These are phyloP conservation scores for Entophlyctis luteolus DNA, from an alignment of 192 early-diverging fungal species.

Conservation along the genomic window DNA sequence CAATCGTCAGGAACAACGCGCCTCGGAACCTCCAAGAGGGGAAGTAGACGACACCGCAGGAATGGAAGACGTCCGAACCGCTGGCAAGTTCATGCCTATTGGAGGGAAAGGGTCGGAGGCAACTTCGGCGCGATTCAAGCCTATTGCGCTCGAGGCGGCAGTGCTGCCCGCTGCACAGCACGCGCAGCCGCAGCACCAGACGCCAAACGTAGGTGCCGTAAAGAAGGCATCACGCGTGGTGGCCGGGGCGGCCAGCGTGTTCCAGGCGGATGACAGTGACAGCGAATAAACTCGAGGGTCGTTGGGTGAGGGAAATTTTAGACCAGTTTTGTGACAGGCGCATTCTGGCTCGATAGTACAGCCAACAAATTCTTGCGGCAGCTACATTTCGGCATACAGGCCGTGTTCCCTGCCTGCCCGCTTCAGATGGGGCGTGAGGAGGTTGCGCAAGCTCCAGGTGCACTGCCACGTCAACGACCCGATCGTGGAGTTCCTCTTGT, in stretches of 20 bases:
- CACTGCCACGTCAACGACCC: no score
- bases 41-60: background rate
- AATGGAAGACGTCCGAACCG: constrained; percentile 39
- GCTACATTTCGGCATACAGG: no score
- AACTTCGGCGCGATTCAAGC: constrained; percentile 5
- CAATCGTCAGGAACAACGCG: background rate
- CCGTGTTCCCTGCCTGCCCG: no score
- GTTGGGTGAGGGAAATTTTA: no score
- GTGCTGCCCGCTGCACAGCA: background rate
- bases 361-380: no score
- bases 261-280: constrained; percentile 10
- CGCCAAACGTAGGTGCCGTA: background rate
- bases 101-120: background rate
- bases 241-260: constrained; percentile 17
- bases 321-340: no score
- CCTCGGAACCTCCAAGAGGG: background rate
- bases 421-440: no score
- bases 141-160: background rate
- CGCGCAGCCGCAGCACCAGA: background rate
- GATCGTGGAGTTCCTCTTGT: no score
- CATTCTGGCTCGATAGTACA: no score
- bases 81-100: constrained; percentile 39
- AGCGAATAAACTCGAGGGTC: no score
- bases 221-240: constrained; percentile 9
- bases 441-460: no score